Conservation (phyloP, 805 yeast genomes). For the Cyberlindnera suaveolens region DNA sequence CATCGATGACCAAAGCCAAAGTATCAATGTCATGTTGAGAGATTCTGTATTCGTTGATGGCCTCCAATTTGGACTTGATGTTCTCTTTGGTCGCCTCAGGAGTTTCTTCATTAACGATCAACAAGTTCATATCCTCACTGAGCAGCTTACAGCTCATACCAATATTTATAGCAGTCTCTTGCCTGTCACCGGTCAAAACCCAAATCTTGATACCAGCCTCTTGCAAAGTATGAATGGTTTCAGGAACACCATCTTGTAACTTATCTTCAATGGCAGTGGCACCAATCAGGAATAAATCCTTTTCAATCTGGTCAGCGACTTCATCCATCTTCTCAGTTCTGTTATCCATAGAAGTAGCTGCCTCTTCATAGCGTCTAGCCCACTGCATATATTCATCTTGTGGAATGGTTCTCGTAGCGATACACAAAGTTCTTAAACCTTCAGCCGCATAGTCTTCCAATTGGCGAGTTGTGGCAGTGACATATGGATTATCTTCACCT, state of each 20-base stretch:
- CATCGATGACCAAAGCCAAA: constrained; percentile 89
- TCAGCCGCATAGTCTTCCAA: constrained; percentile 95
- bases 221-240: constrained; percentile 89
- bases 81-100: constrained; percentile 73
- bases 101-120: constrained; percentile 82
- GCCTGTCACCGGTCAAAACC: constrained; percentile 98
- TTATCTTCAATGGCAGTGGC: constrained; percentile 99
- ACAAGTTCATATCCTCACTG: constrained; percentile 92
- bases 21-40: constrained; percentile 68
- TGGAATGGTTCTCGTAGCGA: constrained; percentile 77
- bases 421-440: constrained; percentile 90
- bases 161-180: constrained; percentile 96
- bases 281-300: constrained; percentile 73
- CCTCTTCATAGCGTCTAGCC: constrained; percentile 62
- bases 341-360: constrained; percentile 74
- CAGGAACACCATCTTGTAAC: constrained; percentile 97
- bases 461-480: constrained; percentile 76
- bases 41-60: constrained; percentile 59
- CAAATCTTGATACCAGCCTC: constrained; percentile 96
- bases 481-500: constrained; percentile 65
- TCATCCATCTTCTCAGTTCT: constrained; percentile 74
- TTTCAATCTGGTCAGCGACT: constrained; percentile 86
- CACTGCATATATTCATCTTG: constrained; percentile 73
- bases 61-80: constrained; percentile 66
- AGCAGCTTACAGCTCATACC: constrained; percentile 96